Percentiles rank a stretch among this genome's conserved stretches.
These are phyloP conservation scores for Alternaria dauci DNA, from an alignment of 2,329 filamentous ascomycete species.

Conservation along the genomic window DNA sequence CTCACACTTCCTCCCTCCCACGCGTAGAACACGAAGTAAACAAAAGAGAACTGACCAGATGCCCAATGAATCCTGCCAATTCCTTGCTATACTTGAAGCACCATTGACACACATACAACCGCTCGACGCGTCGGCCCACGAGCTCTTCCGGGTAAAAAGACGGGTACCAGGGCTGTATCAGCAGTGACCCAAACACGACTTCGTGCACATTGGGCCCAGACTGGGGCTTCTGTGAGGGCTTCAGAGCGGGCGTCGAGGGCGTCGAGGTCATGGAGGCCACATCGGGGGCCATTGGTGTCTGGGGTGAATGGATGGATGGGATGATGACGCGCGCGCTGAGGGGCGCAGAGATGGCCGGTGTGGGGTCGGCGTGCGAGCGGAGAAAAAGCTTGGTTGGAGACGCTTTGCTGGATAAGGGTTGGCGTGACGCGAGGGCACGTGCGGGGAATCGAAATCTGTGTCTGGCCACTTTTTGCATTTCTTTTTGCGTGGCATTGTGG, in stretches of 20 bases:
- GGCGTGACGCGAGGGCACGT: slow-evolving; percentile 1
- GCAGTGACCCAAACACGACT: slow-evolving; percentile 83
- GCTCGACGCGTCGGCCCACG: slow-evolving; percentile 54
- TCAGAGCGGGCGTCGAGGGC: slow-evolving; percentile 19
- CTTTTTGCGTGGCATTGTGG: no score
- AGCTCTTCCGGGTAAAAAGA: slow-evolving; percentile 82
- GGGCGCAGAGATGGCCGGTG: slow-evolving; percentile 1
- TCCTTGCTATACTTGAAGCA: slow-evolving; percentile 91
- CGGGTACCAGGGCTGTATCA: slow-evolving; percentile 91
- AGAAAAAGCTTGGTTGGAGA: neutral
- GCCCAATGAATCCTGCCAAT: slow-evolving; percentile 57
- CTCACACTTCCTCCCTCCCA: neutral
- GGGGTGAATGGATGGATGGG: neutral
- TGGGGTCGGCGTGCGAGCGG: slow-evolving; percentile 2
- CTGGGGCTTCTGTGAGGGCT: slow-evolving; percentile 27
- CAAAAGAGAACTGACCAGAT: slow-evolving; percentile 40
- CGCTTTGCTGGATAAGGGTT: neutral
- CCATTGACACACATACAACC: slow-evolving; percentile 86
- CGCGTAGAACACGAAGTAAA: neutral
- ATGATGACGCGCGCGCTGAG: slow-evolving; percentile 11
- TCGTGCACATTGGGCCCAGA: slow-evolving; percentile 81
- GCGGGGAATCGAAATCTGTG: neutral
- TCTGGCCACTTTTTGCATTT: no score
- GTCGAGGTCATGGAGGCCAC: slow-evolving; percentile 29
- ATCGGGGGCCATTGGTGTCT: slow-evolving; percentile 33